Evolutionary conservation across 2,329 filamentous ascomycete species (phyloP).

Genomic region (Volutella citrinella): DNA sequence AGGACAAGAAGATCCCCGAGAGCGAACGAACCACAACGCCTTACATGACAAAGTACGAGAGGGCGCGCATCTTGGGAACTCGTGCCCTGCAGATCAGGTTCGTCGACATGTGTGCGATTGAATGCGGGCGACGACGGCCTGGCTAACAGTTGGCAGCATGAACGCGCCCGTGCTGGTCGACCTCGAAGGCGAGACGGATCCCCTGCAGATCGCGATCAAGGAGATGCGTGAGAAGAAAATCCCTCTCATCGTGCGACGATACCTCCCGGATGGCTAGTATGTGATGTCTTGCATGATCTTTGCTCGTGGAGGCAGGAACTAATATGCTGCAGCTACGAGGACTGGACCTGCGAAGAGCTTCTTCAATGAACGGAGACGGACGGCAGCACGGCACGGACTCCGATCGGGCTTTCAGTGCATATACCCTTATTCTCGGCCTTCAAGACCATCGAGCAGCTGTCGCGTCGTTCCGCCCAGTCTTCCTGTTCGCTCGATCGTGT

Average conservation of each 20-base stretch:
- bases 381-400: conserved; percentile 16
- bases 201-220: conserved; percentile 95
- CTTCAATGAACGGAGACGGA: conserved; percentile 50
- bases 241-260: conserved; percentile 88
- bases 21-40: conserved; percentile 89
- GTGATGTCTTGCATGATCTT: no score
- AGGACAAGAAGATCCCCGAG: conserved; percentile 86
- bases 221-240: conserved; percentile 99
- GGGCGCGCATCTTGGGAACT: conserved; percentile 88
- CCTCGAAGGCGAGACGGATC: conserved; percentile 95
- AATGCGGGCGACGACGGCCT: no score
- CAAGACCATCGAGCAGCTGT: conserved; percentile 22
- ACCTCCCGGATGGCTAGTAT: conserved; percentile 93
- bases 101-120: conserved; percentile 30
- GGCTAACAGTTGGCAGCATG: conserved; percentile 61
- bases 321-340: conserved; percentile 89
- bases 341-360: conserved; percentile 98
- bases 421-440: conserved; percentile 23
- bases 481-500: conserved; percentile 12
- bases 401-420: no score
- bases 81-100: conserved; percentile 94
- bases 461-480: conserved; percentile 13
- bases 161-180: conserved; percentile 97
- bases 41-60: conserved; percentile 99
- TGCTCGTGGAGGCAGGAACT: no score